A percentile compares a stretch with the other conserved stretches of the same genome.
These are phyloP conservation scores for Diplotaxis tenuifolia DNA, from an alignment of 345 rosid species.

Conservation along the genomic window DNA sequence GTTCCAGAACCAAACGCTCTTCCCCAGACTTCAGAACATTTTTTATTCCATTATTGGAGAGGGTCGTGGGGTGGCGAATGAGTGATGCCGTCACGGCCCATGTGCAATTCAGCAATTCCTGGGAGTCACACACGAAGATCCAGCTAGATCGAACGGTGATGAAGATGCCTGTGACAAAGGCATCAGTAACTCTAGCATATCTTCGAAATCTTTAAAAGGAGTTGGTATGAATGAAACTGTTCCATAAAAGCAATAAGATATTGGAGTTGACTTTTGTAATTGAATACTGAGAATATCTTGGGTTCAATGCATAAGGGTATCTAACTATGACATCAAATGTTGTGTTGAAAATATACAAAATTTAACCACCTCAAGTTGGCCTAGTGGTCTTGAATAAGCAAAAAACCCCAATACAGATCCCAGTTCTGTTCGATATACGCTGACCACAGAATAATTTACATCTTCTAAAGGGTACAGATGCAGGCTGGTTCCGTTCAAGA, in stretches of 20 bases:
- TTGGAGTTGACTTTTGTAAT: conserved; percentile 29
- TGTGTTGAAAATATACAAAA: too few species aligned
- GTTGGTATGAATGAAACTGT: conserved; percentile 38
- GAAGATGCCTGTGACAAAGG: conserved; percentile 20
- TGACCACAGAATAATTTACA: too few species aligned
- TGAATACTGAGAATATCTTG: conserved; percentile 17
- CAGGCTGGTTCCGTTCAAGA: too few species aligned
- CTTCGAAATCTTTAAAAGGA: conserved; percentile 18
- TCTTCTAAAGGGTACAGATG: too few species aligned
- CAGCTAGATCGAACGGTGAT: conserved; percentile 23
- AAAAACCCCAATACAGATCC: too few species aligned
- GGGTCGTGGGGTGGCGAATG: conserved; percentile 38
- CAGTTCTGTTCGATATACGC: too few species aligned
- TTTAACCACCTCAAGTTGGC: too few species aligned
- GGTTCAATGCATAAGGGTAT: conserved; percentile 32
- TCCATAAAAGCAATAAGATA: conserved; percentile 25
- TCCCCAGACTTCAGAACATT: conserved; percentile 13
- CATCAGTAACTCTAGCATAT: conserved; percentile 23
- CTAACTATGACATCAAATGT: too few species aligned
- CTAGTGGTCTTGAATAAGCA: too few species aligned
- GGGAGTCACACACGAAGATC: not conserved
- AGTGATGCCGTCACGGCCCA: conserved; percentile 24
- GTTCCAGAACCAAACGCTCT: too few species aligned
- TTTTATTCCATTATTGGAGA: conserved; percentile 30
- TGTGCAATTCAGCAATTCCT: conserved; percentile 13